Evolutionary conservation across 2,329 filamentous ascomycete species (phyloP).

Genomic region (Clathrospora elynae): DNA sequence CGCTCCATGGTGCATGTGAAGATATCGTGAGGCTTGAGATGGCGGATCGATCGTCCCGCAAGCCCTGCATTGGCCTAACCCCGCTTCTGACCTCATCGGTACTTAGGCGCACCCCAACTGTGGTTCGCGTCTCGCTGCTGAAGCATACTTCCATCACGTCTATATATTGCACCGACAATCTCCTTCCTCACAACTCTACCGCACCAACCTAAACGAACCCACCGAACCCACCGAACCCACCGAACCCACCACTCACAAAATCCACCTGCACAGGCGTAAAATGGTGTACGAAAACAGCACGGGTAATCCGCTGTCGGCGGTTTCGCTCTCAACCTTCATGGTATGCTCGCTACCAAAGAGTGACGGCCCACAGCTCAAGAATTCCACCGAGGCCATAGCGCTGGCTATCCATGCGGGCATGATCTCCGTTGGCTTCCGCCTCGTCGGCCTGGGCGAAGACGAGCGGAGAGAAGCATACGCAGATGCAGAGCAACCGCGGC

Average conservation of each 20-base stretch:
- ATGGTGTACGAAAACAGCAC: constrained; percentile 41
- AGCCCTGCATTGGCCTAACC: constrained; percentile 15
- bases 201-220: constrained; percentile 11
- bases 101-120: too few relatives aligned
- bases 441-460: constrained; percentile 84
- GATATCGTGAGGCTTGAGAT: constrained; percentile 16
- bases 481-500: constrained; percentile 59
- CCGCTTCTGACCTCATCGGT: constrained; percentile 33
- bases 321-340: constrained; percentile 52
- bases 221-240: not conserved
- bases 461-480: constrained; percentile 70
- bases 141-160: too few relatives aligned
- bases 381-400: constrained; percentile 79
- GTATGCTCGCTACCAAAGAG: constrained; percentile 50
- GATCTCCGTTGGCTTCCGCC: constrained; percentile 75
- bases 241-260: not conserved
- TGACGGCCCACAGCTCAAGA: constrained; percentile 59
- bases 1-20: constrained; percentile 8
- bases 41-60: constrained; percentile 9
- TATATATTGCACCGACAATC: too few relatives aligned
- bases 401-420: constrained; percentile 85
- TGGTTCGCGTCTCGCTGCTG: too few relatives aligned
- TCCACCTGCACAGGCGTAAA: not conserved
- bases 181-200: constrained; percentile 6
- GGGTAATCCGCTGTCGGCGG: constrained; percentile 53